phyloP scores from a whole-genome alignment of 371 early-diverging fungal genomes.

The Mortierella sp. region DNA sequence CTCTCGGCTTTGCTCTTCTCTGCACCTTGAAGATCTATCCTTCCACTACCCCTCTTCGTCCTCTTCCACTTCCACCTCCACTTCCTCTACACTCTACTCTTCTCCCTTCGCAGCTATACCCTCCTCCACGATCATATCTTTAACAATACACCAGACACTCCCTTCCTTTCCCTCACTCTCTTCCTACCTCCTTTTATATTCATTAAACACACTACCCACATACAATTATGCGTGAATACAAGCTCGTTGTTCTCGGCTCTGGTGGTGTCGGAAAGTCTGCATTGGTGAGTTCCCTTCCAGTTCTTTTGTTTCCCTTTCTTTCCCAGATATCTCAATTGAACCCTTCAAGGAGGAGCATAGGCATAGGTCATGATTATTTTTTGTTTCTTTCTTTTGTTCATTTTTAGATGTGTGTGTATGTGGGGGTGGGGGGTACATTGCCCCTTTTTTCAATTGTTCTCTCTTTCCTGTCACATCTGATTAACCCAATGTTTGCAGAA shows the following conservation, averaged over 20 bases:
- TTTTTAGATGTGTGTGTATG: neutral
- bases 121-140: neutral
- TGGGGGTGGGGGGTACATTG: too few species aligned
- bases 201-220: neutral
- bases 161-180: neutral
- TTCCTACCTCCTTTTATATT: neutral
- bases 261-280: constrained; percentile 94
- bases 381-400: neutral
- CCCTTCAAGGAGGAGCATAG: neutral
- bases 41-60: neutral
- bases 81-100: neutral
- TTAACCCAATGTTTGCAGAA: neutral
- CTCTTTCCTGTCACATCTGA: neutral
- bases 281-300: constrained; percentile 66
- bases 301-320: neutral
- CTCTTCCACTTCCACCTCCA: neutral
- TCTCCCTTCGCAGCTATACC: neutral
- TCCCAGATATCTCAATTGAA: too few species aligned
- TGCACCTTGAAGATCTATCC: constrained; percentile 12
- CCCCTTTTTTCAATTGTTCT: neutral
- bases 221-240: constrained; percentile 72
- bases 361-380: constrained; percentile 8
- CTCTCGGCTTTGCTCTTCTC: neutral
- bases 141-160: neutral
- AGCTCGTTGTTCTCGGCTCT: constrained; percentile 88